Base-by-base conservation (phyloP, 148 eudicot species). In the Simmondsia chinensis region DNA sequence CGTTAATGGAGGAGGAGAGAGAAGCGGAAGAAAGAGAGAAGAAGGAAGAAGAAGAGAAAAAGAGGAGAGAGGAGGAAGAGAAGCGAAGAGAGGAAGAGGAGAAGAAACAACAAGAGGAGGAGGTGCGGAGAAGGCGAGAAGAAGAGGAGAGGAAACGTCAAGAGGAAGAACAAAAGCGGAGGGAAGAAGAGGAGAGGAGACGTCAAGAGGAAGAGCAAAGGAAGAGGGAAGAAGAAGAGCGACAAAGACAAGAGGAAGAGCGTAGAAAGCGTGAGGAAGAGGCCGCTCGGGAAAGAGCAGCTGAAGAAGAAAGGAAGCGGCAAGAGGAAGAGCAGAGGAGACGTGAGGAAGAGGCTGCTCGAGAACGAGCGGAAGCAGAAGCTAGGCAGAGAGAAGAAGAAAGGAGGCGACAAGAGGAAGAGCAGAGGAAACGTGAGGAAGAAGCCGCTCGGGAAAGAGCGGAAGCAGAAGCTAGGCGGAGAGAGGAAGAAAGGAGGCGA, bases 1-100 rank as follows among this genome's bases (percentile, higher is more conserved):
- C 32, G 46, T n/a, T 35, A 9, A 37, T 75, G 77, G 62, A 63
- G 51, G 64, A 69, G 20, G 82, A 77, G 39, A 62, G 54, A 19
- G 68, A 73, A 48, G 46, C 36, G 61, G 64, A 27, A 18, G 35
- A 58, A 30, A 20, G 42, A 56, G 69, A 50, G 21, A 65, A 68
- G 38, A 41, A 28, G 48, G 39, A 39, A 27, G 20, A 57, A 50
- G 46, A 44, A 41, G 37, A 44, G 46, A 26, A 28, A 22, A 53
- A 38, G 9, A 55, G 32, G 10, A 23, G 48, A n/a, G 40, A n/a
- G 33, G 28, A 27, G 35, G 39, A 16, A 9, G 29, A 33, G 13
- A 64, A 33, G 21, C 52, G 57, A 6, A 59, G 54, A 25, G 35
- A 30, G 0, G 33, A 35, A 20, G 15, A 17, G 18, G 24, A 18